Base-by-base conservation (phyloP, 805 yeast species). In the Yamadazyma kitorensis region DNA sequence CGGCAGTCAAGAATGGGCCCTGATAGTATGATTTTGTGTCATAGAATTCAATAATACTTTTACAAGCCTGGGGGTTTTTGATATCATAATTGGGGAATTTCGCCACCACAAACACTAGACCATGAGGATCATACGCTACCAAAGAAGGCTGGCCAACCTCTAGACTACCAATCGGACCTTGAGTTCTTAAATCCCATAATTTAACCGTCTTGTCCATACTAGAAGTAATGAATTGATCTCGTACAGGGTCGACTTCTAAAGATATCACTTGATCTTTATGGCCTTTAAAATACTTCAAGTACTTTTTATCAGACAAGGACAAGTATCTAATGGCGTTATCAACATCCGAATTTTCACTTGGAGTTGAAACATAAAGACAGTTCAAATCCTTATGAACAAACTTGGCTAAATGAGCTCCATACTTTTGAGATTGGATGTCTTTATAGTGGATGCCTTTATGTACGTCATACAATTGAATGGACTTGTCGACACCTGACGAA, bases 321-420 rank as follows among this genome's bases (percentile, higher is more conserved):
- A 93, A 65, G 49, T 83, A 81, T 44, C 98, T 67, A 17, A 93
- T 74, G 10, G 78, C 77, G 51, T 85, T 78, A 43, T 86, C 89
- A 31, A 76, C 80, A 16, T 35, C 46, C 11, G 27, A 34, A 4
- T 26, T 33, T 5, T 41, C 50, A 3, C 51, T 34, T 6, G 70
- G 70, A 0, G 98, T 87, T 4, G 96, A 84, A 1, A 94, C 88
- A 53, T 84, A 86, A 11, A 91, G 68, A 49, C 93, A 82, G 47
- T 80, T 79, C 37, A 74, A 70, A 28, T 78, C 80, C 27, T 74
- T 71, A 50, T 83, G 94, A 1, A 96, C 80, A 56, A 93, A 93
- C 29, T 78, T 70, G 2, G 96, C 96, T 24, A 86, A 60, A 51
- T 86, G 88, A 37, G 88, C 85, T 1, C 98, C 98, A 49, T 93